Evolutionary conservation across 441 rosid genomes (phyloP).

Genomic region (Arabidopsis lyrata): DNA sequence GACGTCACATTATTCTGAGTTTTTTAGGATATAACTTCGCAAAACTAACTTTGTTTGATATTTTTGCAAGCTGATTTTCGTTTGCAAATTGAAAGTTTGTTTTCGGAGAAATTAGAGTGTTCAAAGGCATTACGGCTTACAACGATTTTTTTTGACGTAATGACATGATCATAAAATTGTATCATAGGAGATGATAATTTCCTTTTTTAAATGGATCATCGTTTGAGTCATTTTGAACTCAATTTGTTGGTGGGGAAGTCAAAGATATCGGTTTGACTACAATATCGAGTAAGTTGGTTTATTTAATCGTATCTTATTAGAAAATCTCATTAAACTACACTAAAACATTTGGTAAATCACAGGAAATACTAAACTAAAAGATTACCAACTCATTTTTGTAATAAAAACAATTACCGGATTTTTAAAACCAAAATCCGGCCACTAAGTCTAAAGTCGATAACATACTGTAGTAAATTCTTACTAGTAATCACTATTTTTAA

Average conservation of each 20-base stretch:
- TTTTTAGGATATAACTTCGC: neutral
- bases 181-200: neutral
- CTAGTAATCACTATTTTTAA: too few species aligned
- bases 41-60: neutral
- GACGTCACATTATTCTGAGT: neutral
- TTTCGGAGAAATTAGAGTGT: neutral
- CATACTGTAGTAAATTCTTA: too few species aligned
- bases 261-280: conserved; percentile 39
- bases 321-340: conserved; percentile 10
- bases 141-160: too few species aligned
- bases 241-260: conserved; percentile 33
- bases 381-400: too few species aligned
- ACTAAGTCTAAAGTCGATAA: neutral
- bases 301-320: neutral
- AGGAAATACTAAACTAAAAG: neutral
- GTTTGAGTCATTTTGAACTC: conserved; percentile 14
- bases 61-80: neutral
- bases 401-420: too few species aligned
- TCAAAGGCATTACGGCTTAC: neutral
- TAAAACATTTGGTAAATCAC: neutral
- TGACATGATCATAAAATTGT: too few species aligned
- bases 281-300: conserved; percentile 15
- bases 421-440: neutral
- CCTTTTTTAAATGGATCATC: conserved; percentile 7
- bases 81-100: neutral